A percentile compares a stretch with the other conserved stretches of the same genome.
These are phyloP conservation scores for Sclerospora graminicola DNA, from an alignment of 352 stramenopile species.

Conservation along the genomic window DNA sequence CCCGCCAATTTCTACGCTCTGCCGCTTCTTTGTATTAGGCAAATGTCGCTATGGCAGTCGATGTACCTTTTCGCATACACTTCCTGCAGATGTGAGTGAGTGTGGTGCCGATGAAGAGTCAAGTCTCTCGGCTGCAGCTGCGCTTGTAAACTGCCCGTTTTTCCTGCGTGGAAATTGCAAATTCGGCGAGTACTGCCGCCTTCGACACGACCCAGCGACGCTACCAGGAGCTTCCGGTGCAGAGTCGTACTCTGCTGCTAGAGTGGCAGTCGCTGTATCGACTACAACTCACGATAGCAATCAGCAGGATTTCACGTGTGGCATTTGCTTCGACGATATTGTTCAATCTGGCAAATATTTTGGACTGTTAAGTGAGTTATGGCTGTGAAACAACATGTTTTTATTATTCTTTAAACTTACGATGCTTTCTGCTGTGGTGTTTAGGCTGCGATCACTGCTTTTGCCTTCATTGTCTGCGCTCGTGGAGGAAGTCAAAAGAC, in stretches of 20 bases:
- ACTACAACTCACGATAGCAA: conserved; percentile 6
- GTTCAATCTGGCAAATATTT: conserved; percentile 70
- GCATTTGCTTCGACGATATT: conserved; percentile 80
- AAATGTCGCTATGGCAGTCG: conserved; percentile 64
- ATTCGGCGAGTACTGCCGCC: conserved; percentile 53
- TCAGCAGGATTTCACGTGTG: conserved; percentile 51
- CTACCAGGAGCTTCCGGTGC: not conserved
- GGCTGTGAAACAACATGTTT: not conserved
- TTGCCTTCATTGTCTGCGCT: conserved; percentile 61
- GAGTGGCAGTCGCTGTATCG: not conserved
- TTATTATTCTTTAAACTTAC: not conserved
- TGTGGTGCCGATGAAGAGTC: conserved; percentile 24
- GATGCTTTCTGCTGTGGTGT: not conserved
- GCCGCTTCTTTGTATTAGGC: conserved; percentile 68
- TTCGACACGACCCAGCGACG: conserved; percentile 33
- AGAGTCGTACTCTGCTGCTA: not conserved
- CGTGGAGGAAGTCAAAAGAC: conserved; percentile 64
- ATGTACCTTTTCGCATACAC: conserved; percentile 61
- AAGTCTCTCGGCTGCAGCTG: conserved; percentile 33
- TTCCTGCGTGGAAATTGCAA: conserved; percentile 71
- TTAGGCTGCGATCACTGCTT: conserved; percentile 63
- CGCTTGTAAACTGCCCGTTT: conserved; percentile 64
- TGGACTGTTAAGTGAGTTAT: conserved; percentile 51
- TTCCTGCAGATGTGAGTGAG: conserved; percentile 23
- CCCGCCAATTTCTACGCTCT: conserved; percentile 29